Evolutionary conservation across 2,329 filamentous ascomycete genomes (phyloP), one percentile per base, ranked within the genome.

Genomic region (Penicillium sp.): DNA sequence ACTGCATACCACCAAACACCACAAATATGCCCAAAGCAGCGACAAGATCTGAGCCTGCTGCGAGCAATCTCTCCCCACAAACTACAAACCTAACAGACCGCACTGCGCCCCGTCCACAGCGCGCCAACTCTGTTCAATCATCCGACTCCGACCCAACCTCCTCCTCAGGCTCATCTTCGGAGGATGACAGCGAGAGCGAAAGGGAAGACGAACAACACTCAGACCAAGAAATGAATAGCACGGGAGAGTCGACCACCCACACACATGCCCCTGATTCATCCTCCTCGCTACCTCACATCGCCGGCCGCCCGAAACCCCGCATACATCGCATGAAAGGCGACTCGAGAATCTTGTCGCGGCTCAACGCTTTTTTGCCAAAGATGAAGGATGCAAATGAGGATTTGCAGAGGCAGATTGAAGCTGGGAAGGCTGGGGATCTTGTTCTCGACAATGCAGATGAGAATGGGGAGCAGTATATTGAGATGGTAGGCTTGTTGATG

Each of bases 311-410:
- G 9, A 76, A 74, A 64, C 75, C 75, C 3, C 61, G 61, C 47
- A 76, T 76, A 55, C 64, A 62, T 25, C 66, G 64, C 23, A 61
- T 72, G 29, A 50, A 70, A 3, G 62, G 63, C 15, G 60, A 65
- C 13, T 69, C 69, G 1, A 68, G 65, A 25, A 54, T 79, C 6
- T 61, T 76, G 38, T 69, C 73, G 21, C 72, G 76, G 35, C 57
- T 79, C 38, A 73, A 74, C 10, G 58, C 70, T 8, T 79, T 79
- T 60, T 59, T 79, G 38, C 77, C 77, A 10, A 66, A 76, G 61
- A 70, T 79, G 56, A 76, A 75, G 57, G 69, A 67, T 52, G 77
- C 77, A 29, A 79, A 79, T 67, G 73, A 76, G 41, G 70, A 75
- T 49, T 63, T 79, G 35, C 67, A 78, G 53, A 67, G 63, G 51